Conservation (phyloP, 2,329 filamentous ascomycete species). For the Orbilia blumenaviensis region DNA sequence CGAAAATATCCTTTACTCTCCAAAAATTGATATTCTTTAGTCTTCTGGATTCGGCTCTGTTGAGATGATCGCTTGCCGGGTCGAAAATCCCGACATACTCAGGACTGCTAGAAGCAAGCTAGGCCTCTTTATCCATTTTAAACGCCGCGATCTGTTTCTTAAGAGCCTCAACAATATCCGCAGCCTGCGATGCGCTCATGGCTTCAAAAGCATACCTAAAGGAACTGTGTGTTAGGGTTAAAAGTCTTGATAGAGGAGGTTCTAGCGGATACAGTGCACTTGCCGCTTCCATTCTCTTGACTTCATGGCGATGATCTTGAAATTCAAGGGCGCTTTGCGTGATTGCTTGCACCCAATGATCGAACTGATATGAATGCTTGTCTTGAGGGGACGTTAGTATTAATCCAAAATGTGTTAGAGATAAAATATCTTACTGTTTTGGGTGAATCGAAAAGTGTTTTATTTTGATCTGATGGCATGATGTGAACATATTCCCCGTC, state of each 20-base stretch:
- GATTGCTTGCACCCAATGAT: conserved; percentile 84
- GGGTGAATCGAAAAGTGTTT: conserved; percentile 71
- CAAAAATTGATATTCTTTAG: too few relatives aligned
- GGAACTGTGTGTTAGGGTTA: conserved; percentile 59
- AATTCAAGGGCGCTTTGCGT: conserved; percentile 80
- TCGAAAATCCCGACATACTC: neutral
- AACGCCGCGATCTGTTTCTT: conserved; percentile 78
- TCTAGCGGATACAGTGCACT: neutral
- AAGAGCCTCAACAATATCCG: conserved; percentile 80
- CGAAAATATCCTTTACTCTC: too few relatives aligned
- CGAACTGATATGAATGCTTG: conserved; percentile 82
- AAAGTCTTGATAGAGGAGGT: neutral
- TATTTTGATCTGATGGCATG: conserved; percentile 75
- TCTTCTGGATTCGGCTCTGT: too few relatives aligned
- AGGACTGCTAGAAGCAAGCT: neutral
- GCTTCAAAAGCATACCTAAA: conserved; percentile 88
- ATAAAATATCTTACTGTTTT: conserved; percentile 66
- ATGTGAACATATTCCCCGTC: conserved; percentile 89
- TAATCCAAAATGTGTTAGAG: neutral
- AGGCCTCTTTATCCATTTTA: conserved; percentile 53
- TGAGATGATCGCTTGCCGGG: neutral
- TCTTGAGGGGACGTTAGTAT: conserved; percentile 59
- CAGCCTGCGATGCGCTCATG: conserved; percentile 74
- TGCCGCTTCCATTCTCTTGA: conserved; percentile 55
- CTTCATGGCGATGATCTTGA: conserved; percentile 66